phyloP scores from a whole-genome alignment of 2,329 filamentous ascomycete genomes.

The Fonsecaea nubica region DNA sequence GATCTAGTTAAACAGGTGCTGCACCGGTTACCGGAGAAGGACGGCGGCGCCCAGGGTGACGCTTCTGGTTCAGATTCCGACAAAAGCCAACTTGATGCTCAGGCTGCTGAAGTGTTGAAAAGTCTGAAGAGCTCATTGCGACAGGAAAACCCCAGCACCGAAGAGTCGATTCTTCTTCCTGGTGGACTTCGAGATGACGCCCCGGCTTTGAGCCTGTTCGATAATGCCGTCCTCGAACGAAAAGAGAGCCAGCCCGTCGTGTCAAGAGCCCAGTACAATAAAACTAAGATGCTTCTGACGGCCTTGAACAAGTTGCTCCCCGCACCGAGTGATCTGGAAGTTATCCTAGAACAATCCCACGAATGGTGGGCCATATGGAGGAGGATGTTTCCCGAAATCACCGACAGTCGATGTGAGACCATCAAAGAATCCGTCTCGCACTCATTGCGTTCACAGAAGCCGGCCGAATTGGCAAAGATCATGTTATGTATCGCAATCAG shows the following conservation, averaged over 20 bases:
- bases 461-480: conserved; percentile 50
- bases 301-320: conserved; percentile 48
- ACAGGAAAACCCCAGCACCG: conserved; percentile 22
- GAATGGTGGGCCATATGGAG: conserved; percentile 46
- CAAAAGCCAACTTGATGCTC: conserved; percentile 37
- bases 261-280: conserved; percentile 41
- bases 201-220: conserved; percentile 48
- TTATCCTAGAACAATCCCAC: conserved; percentile 44
- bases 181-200: conserved; percentile 45
- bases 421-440: conserved; percentile 48
- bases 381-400: conserved; percentile 46
- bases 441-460: conserved; percentile 46
- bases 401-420: conserved; percentile 38
- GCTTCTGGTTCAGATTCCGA: conserved; percentile 15
- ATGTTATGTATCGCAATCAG: conserved; percentile 54
- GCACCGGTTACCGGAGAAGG: conserved; percentile 43
- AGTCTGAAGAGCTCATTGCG: conserved; percentile 38
- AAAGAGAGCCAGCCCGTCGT: conserved; percentile 42
- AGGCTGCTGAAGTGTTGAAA: conserved; percentile 41
- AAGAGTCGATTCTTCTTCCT: conserved; percentile 36
- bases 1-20: conserved; percentile 47
- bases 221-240: conserved; percentile 48
- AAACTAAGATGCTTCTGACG: conserved; percentile 38
- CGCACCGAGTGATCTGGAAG: conserved; percentile 43
- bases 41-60: conserved; percentile 1